Conservation (phyloP, 495 filamentous ascomycete species). For the Penicillium riverlandense region DNA sequence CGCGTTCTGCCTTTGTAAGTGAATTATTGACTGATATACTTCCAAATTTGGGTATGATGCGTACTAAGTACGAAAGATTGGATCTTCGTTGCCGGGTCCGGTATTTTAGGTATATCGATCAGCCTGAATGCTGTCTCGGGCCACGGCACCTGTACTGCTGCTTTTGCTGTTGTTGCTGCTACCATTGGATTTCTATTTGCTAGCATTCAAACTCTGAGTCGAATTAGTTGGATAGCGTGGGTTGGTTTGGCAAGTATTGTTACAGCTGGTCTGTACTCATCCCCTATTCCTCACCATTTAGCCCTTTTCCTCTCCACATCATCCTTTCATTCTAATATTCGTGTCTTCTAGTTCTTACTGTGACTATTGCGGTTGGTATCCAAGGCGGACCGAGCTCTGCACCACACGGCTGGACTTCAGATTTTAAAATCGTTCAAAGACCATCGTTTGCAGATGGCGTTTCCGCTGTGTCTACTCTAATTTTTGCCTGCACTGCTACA, state of each 20-base stretch:
- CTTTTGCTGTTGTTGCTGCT: constrained; percentile 30
- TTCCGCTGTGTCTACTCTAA: constrained; percentile 59
- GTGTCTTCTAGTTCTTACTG: constrained; percentile 47
- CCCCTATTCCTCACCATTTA: too few species aligned
- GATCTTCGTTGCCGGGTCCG: constrained; percentile 33
- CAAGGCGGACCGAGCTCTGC: constrained; percentile 34
- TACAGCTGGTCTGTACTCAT: constrained; percentile 20
- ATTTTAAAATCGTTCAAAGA: constrained; percentile 23
- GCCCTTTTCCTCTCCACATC: too few species aligned
- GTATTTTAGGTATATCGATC: constrained; percentile 63
- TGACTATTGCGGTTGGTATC: constrained; percentile 61
- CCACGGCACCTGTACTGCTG: constrained; percentile 55
- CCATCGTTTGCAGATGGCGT: constrained; percentile 33
- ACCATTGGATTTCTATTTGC: constrained; percentile 21
- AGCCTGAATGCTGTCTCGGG: constrained; percentile 58
- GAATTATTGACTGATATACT: neutral
- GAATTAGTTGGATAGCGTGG: constrained; percentile 34
- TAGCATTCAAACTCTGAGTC: constrained; percentile 32
- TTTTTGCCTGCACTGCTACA: constrained; percentile 58
- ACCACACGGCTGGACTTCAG: constrained; percentile 24
- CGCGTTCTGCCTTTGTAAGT: constrained; percentile 41
- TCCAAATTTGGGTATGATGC: too few species aligned
- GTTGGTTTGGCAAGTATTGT: constrained; percentile 28
- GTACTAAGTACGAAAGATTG: constrained; percentile 40
- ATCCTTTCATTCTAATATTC: too few species aligned